These are phyloP conservation scores for Yarrowia sp. DNA, from an alignment of 805 yeast species.

Conservation along the genomic window DNA sequence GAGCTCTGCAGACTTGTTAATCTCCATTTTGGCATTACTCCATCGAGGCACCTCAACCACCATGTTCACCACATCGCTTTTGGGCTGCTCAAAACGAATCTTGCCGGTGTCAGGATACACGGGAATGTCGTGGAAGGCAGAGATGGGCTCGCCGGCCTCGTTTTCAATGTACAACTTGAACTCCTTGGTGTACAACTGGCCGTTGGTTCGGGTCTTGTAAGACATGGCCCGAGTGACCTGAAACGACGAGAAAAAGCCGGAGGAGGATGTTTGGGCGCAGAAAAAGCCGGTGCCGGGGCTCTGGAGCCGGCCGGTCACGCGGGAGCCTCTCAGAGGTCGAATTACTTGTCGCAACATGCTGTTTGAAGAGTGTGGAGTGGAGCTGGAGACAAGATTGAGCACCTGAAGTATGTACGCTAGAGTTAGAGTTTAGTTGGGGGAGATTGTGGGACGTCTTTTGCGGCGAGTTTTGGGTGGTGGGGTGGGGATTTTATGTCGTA, in stretches of 20 bases:
- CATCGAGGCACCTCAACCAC: constrained; percentile 93
- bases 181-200: constrained; percentile 80
- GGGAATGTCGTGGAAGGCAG: constrained; percentile 81
- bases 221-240: constrained; percentile 32
- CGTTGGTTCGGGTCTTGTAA: constrained; percentile 78
- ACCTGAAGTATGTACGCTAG: neutral
- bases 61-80: constrained; percentile 54
- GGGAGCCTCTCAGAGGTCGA: neutral
- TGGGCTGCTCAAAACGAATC: constrained; percentile 36
- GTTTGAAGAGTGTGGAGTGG: neutral
- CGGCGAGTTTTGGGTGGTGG: neutral
- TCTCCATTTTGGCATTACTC: constrained; percentile 82
- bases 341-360: neutral
- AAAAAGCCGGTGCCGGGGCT: neutral
- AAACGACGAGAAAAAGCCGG: constrained; percentile 1
- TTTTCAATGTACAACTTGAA: constrained; percentile 76
- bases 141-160: constrained; percentile 61
- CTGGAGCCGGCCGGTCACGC: neutral
- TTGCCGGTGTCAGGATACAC: constrained; percentile 79
- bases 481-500: too few species aligned
- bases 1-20: constrained; percentile 51
- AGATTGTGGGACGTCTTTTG: neutral
- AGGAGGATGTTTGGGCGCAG: neutral
- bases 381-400: neutral
- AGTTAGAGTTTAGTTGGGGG: neutral